Percentiles rank a stretch among this genome's conserved stretches.
These are phyloP conservation scores for Colletotrichum simmondsii DNA, from an alignment of 2,329 filamentous ascomycete species.

Conservation along the genomic window DNA sequence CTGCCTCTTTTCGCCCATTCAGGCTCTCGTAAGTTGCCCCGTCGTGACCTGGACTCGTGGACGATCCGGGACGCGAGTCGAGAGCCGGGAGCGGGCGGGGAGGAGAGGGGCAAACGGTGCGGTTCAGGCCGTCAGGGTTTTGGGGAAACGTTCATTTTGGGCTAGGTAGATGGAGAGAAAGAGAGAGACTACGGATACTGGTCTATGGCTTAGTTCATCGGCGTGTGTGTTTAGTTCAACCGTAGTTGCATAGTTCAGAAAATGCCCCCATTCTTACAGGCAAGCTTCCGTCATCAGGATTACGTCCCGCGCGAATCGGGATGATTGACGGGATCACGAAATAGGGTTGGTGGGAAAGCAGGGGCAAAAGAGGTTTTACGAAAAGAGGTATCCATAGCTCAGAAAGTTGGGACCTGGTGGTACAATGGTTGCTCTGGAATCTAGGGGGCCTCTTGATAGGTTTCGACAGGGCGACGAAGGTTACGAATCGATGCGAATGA, in stretches of 20 bases:
- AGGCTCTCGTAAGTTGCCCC: too few relatives aligned
- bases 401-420: not conserved
- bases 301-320: not conserved
- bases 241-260: not conserved
- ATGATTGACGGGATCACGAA: not conserved
- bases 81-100: not conserved
- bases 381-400: too few relatives aligned
- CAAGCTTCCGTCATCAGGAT: slow-evolving; percentile 12
- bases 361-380: slow-evolving; percentile 7
- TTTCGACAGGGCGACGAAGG: not conserved
- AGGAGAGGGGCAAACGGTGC: not conserved
- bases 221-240: too few relatives aligned
- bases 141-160: not conserved
- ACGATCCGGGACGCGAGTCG: not conserved
- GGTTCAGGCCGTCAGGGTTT: not conserved
- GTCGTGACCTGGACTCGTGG: not conserved
- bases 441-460: slow-evolving; percentile 18
- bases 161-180: not conserved
- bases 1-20: not conserved
- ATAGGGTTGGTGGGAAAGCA: not conserved
- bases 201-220: not conserved
- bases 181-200: not conserved
- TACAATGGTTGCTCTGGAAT: slow-evolving; percentile 13
- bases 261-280: not conserved
- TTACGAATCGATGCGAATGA: slow-evolving; percentile 10